Base-by-base conservation (phyloP, 768 basidiomycete genomes). In the Tylopilus cervinicoccineus region DNA sequence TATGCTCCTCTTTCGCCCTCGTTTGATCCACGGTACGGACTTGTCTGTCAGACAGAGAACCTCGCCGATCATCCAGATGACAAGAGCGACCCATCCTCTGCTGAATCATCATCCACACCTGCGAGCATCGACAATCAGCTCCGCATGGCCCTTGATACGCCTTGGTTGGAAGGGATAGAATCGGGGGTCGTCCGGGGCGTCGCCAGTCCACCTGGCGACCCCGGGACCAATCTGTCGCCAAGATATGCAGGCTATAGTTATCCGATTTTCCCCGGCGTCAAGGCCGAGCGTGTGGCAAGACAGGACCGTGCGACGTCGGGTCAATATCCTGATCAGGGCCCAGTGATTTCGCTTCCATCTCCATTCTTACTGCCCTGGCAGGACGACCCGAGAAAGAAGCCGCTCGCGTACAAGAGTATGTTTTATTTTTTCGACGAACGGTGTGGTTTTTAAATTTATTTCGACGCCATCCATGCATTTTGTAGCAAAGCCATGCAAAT, bases 401-500 rank as follows among this genome's bases (percentile, higher is more conserved):
- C 52, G 3, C 36, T 61, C 13, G 63, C 59, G 5, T 65, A 61
- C 19, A 69, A 61, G 50, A 69, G 65, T 69, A 43, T 46, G 3
- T 9, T 7, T 41, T 11, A 17, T 43, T 42, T 33, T 37, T 40
- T 19, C 4, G 4, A 10, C 16, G 8, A 6, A 12, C 10, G n/a
- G 9, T 6, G 7, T 47, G 11, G 20, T n/a, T n/a, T n/a, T n/a
- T n/a, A 16, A 36, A n/a, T 29, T 13, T 19, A 49, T 37, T 43
- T 23, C 36, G 42, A 45, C 20, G 17, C 9, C 17, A 32, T 32
- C 27, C 19, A 22, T 36, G 41, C 16, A 12, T 34, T 43, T 45
- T 26, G 24, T 31, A 84, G 82, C 81, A 1, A 83, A 83, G 50
- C 76, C 76, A 23, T 84, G 82, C 64, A 80, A 76, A 59, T 83